phyloP scores from a whole-genome alignment of 192 early-diverging fungal species.

The Coemansia sp. region DNA sequence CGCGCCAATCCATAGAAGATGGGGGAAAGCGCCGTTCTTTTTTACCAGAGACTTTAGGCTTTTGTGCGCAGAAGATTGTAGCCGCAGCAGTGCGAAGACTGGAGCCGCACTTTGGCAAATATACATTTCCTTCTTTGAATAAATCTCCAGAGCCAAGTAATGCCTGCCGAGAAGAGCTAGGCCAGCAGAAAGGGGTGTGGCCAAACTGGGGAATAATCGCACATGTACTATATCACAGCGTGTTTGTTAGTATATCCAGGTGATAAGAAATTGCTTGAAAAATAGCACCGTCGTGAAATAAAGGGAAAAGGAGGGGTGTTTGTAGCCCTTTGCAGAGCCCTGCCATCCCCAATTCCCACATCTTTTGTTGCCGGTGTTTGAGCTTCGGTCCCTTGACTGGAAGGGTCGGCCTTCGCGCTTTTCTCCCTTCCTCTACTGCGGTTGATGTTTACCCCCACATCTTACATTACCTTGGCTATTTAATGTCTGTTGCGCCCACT shows the following conservation, averaged over 20 bases:
- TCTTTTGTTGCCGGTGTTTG: slow-evolving; percentile 4
- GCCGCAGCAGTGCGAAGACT: not conserved
- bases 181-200: not conserved
- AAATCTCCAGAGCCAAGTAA: too few relatives aligned
- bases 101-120: not conserved
- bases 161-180: not conserved
- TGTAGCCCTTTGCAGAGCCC: slow-evolving; percentile 6
- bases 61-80: not conserved
- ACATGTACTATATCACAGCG: not conserved
- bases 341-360: slow-evolving; percentile 11
- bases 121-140: not conserved
- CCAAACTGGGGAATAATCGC: not conserved
- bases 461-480: slow-evolving; percentile 1
- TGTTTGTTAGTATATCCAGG: not conserved
- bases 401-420: not conserved
- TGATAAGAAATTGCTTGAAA: not conserved
- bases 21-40: not conserved
- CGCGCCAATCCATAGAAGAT: not conserved
- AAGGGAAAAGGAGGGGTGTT: not conserved
- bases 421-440: not conserved
- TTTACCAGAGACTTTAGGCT: not conserved
- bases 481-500: slow-evolving; percentile 4
- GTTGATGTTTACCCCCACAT: slow-evolving; percentile 1
- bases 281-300: not conserved
- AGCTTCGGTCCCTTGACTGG: not conserved